Evolutionary conservation across 352 stramenopile genomes (phyloP).

Genomic region (Globisporangium alternatum): DNA sequence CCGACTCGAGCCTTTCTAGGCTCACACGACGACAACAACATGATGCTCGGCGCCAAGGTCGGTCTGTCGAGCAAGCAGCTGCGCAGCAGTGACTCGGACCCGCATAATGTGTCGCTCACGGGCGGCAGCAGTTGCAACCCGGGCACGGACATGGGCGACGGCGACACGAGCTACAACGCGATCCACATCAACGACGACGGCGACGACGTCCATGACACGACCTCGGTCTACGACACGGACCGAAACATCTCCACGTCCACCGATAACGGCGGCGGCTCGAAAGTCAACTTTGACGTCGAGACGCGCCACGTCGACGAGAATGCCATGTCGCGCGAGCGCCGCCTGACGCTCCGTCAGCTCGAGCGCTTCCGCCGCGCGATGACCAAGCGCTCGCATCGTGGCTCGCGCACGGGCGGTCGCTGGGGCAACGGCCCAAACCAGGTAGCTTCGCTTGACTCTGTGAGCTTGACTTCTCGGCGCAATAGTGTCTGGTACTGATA

Average conservation of each 20-base stretch:
- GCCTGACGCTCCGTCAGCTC: slow-evolving; percentile 29
- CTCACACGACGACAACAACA: neutral
- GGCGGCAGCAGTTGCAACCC: neutral
- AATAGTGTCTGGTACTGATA: neutral
- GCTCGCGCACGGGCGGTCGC: slow-evolving; percentile 7
- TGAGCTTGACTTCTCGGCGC: neutral
- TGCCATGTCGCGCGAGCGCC: slow-evolving; percentile 18
- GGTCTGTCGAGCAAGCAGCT: slow-evolving; percentile 10
- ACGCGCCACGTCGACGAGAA: neutral
- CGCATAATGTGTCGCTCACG: neutral
- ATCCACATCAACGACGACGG: slow-evolving; percentile 16
- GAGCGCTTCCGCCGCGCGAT: slow-evolving; percentile 34
- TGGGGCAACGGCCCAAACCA: slow-evolving; percentile 11
- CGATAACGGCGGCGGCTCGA: neutral
- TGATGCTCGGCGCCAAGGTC: slow-evolving; percentile 15
- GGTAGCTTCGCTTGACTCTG: slow-evolving; percentile 2
- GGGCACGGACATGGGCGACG: slow-evolving; percentile 18
- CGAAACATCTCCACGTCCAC: neutral
- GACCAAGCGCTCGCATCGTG: slow-evolving; percentile 17
- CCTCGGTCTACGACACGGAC: neutral
- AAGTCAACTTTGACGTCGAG: slow-evolving; percentile 16
- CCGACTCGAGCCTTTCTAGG: neutral
- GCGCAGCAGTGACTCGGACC: neutral
- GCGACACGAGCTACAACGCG: slow-evolving; percentile 20
- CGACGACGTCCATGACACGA: neutral